phyloP scores from a whole-genome alignment of 495 filamentous ascomycete genomes.

The Talaromyces adpressus region DNA sequence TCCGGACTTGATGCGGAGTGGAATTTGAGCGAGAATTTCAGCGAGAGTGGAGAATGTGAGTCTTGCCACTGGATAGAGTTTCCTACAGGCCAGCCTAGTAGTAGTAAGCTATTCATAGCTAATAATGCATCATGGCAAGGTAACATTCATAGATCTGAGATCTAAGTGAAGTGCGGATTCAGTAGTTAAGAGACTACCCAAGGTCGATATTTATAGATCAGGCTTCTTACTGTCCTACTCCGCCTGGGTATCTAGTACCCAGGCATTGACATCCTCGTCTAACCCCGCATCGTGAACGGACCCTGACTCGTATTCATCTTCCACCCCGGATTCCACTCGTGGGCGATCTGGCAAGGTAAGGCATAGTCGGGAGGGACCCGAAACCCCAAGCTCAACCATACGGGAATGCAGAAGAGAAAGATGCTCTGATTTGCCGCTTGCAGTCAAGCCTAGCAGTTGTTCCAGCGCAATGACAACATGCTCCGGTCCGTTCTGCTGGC shows the following conservation, averaged over 20 bases:
- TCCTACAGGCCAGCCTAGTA: too few species aligned
- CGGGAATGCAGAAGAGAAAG: not conserved
- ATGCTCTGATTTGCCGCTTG: not conserved
- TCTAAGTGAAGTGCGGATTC: not conserved
- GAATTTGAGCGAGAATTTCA: slow-evolving; percentile 2
- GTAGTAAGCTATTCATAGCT: not conserved
- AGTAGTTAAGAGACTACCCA: not conserved
- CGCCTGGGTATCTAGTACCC: not conserved
- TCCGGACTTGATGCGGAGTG: not conserved
- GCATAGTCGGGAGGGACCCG: not conserved
- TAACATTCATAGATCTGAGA: not conserved
- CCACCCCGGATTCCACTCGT: not conserved
- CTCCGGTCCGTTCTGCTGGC: slow-evolving; percentile 9
- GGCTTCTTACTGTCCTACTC: not conserved
- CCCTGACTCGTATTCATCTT: not conserved
- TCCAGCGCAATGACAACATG: slow-evolving; percentile 12
- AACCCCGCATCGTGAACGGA: not conserved
- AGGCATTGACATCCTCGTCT: not conserved
- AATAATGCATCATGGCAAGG: not conserved
- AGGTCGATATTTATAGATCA: not conserved
- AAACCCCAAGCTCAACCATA: not conserved
- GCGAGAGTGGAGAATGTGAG: not conserved
- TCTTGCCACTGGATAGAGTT: not conserved
- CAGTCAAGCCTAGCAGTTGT: not conserved
- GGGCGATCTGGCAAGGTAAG: not conserved